These are phyloP conservation scores for Didymella pomorum DNA, from an alignment of 2,329 filamentous ascomycete species.

Conservation along the genomic window DNA sequence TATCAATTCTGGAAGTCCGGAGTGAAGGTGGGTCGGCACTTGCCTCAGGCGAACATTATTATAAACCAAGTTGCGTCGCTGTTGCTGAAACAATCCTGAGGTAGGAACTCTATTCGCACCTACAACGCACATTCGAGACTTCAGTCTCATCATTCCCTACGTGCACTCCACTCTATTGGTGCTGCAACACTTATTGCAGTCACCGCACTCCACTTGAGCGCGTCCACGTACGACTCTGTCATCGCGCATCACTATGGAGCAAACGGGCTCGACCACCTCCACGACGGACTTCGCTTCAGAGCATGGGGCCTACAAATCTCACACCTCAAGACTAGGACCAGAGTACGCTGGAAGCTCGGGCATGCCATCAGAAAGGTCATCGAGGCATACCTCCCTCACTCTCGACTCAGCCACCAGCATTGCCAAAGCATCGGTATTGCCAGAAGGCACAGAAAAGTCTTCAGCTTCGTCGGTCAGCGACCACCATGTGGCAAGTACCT, in stretches of 20 bases:
- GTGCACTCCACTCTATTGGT: not conserved
- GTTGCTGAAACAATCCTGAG: not conserved
- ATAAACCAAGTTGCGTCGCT: conserved; percentile 9
- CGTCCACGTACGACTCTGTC: not conserved
- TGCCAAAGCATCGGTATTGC: not conserved
- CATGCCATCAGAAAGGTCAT: conserved; percentile 13
- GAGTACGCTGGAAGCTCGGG: not conserved
- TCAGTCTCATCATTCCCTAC: not conserved
- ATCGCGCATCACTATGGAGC: not conserved
- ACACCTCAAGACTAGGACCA: not conserved
- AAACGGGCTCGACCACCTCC: not conserved
- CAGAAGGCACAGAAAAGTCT: not conserved
- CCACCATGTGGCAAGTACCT: not conserved
- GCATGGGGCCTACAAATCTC: not conserved
- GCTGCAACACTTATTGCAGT: not conserved
- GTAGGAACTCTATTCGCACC: conserved; percentile 3
- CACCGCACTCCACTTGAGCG: not conserved
- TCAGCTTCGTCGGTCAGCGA: not conserved
- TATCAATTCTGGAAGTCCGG: not conserved
- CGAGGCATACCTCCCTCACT: conserved; percentile 16
- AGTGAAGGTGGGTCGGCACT: conserved; percentile 6
- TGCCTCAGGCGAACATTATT: conserved; percentile 4
- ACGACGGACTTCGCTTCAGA: conserved; percentile 7
- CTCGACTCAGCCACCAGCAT: conserved; percentile 10
- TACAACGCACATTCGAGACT: conserved; percentile 7